Conservation (phyloP, 2,329 filamentous ascomycete species). For the Aureobasidium mangrovei region DNA sequence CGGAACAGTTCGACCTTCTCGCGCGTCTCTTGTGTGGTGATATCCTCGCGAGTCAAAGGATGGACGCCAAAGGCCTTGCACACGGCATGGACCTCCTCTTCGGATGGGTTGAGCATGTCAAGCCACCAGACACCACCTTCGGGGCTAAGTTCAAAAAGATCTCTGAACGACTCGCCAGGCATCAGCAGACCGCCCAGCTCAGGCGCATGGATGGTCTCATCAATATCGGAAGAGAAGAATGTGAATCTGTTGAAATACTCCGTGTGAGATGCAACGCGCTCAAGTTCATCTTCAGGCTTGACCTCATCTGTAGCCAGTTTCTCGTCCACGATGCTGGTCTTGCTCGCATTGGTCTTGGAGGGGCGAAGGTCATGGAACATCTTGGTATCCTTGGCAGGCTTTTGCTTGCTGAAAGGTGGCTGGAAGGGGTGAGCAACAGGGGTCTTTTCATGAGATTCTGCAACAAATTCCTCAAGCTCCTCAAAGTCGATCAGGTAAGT, state of each 20-base stretch:
- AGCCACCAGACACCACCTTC: constrained; percentile 96
- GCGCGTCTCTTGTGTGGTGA: constrained; percentile 85
- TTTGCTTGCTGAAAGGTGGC: constrained; percentile 18
- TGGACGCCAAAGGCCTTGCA: constrained; percentile 95
- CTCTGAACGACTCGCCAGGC: constrained; percentile 80
- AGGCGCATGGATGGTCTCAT: constrained; percentile 84
- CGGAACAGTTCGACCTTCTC: constrained; percentile 98
- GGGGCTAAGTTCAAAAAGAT: constrained; percentile 66
- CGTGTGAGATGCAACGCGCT: constrained; percentile 19
- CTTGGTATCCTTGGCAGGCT: constrained; percentile 26
- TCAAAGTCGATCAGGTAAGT: constrained; percentile 85
- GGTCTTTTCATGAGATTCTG: constrained; percentile 43
- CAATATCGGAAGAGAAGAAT: constrained; percentile 92
- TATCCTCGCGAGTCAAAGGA: constrained; percentile 92
- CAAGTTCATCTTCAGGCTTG: constrained; percentile 20
- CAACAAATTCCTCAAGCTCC: constrained; percentile 85
- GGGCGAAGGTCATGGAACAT: constrained; percentile 55
- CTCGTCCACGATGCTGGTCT: constrained; percentile 28
- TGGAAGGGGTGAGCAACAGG: constrained; percentile 36
- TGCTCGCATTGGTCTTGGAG: constrained; percentile 15
- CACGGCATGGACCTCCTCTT: constrained; percentile 78
- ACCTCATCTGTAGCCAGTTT: constrained; percentile 31
- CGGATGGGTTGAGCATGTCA: constrained; percentile 81
- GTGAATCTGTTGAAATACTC: constrained; percentile 67
- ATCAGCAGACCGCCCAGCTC: constrained; percentile 82